Evolutionary conservation across 768 basidiomycete genomes (phyloP).

Genomic region (Xerocomellus amylosporus): DNA sequence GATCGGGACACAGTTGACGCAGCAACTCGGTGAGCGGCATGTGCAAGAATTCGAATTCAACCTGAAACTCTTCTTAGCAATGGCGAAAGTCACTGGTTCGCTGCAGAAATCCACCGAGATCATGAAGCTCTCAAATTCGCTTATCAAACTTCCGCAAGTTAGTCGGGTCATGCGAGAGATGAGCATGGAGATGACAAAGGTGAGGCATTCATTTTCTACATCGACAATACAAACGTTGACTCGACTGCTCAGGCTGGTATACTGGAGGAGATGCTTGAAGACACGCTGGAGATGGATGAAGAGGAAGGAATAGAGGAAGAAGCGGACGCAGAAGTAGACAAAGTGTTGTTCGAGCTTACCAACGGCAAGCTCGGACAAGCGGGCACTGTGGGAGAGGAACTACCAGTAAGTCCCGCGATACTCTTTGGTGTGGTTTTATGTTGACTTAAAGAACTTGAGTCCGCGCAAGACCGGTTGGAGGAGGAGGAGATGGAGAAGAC

Average conservation of each 20-base stretch:
- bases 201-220: conserved; percentile 29
- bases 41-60: background rate
- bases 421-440: background rate
- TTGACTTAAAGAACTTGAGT: conserved; percentile 35
- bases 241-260: conserved; percentile 75
- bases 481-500: conserved; percentile 85
- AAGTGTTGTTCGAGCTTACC: conserved; percentile 91
- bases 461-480: conserved; percentile 57
- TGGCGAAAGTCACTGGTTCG: conserved; percentile 96
- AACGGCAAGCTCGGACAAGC: conserved; percentile 93
- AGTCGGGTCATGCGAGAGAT: conserved; percentile 93
- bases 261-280: conserved; percentile 97
- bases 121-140: conserved; percentile 94
- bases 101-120: conserved; percentile 98
- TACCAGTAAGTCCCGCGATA: conserved; percentile 59
- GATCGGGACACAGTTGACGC: conserved; percentile 82
- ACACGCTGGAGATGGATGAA: conserved; percentile 86
- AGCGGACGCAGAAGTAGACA: conserved; percentile 96
- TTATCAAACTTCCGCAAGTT: conserved; percentile 90
- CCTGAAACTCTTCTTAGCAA: conserved; percentile 50
- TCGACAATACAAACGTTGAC: conserved; percentile 3
- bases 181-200: conserved; percentile 99
- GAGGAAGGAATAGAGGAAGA: conserved; percentile 96
- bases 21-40: conserved; percentile 78
- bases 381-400: conserved; percentile 63